Evolutionary conservation across 371 early-diverging fungal genomes (phyloP), one percentile per base, ranked within the genome.

Genomic region (Rhizopus microsporus): DNA sequence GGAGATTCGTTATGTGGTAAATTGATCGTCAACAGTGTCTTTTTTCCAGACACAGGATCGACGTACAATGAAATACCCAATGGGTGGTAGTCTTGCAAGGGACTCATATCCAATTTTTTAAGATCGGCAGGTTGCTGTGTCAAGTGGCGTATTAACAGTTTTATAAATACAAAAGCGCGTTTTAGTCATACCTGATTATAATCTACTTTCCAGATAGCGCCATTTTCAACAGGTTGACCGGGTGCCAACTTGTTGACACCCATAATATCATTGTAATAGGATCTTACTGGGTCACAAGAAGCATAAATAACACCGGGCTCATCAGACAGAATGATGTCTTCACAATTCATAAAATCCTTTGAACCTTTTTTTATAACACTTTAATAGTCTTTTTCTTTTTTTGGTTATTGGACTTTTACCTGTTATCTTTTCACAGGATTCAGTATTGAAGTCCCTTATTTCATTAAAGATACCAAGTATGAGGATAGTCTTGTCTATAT

Each of bases 201-300:
- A 50, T 68, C 55, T 1, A 75, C 52, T 45, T 59, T 68, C 77
- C 77, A 77, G 13, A 74, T 47, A 12, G 40, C 42, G 2, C 71
- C 71, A 29, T 54, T 43, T 17, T 59, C 44, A 12, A 47, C 51
- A 29, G 12, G 30, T 39, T 57, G 46, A 2, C 48, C 55, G 29
- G 51, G 59, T 13, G 17, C 9, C 7, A 67, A 17, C 7, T 32
- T n/a, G 8, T 56, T 49, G 33, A 56, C 35, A 29, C 61, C 67
- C 71, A 78, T 65, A 0, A 72, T 66, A 30, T 55, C 54, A 48
- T 78, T 78, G 17, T 39, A 49, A 31, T 56, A 40, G 23, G 49
- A 48, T 9, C 71, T 47, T 10, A 54, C 59, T 42, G 78, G 69
- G 54, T 78, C 75, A 46, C 78, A 78, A 13, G 54, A 43, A 8